Evolutionary conservation across 495 filamentous ascomycete species (phyloP).

Genomic region (Bacidia gigantensis): DNA sequence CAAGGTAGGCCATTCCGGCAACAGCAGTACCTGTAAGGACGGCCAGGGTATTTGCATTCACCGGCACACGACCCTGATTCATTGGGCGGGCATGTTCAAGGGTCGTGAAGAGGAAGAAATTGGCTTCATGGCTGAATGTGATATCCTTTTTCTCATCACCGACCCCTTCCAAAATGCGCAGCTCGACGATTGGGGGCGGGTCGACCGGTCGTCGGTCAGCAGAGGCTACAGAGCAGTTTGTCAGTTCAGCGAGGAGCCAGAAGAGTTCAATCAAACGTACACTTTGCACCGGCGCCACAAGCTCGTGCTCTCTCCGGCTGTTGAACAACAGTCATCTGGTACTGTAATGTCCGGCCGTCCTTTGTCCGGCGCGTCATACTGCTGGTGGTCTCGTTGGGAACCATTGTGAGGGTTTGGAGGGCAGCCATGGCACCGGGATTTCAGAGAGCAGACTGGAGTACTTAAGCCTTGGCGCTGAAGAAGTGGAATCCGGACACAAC

Average conservation of each 20-base stretch:
- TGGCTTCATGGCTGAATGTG: conserved; percentile 86
- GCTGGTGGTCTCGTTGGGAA: conserved; percentile 45
- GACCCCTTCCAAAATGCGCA: conserved; percentile 77
- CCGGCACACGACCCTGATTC: conserved; percentile 62
- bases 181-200: conserved; percentile 89
- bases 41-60: conserved; percentile 52
- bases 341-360: conserved; percentile 68
- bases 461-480: background rate
- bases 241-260: conserved; percentile 3
- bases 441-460: background rate
- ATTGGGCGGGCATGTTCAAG: conserved; percentile 78
- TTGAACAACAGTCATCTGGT: conserved; percentile 63
- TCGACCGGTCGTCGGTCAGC: conserved; percentile 94
- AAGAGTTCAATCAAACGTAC: background rate
- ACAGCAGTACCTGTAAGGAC: conserved; percentile 92
- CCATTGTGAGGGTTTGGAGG: conserved; percentile 16
- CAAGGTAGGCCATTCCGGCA: conserved; percentile 91
- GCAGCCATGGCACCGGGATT: conserved; percentile 1
- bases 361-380: conserved; percentile 53
- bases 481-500: background rate
- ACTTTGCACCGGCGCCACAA: conserved; percentile 59
- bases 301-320: conserved; percentile 92
- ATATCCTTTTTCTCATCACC: conserved; percentile 50
- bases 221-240: conserved; percentile 46
- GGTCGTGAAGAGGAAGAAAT: conserved; percentile 94